Conservation (phyloP, 2,329 filamentous ascomycete species). For the Trichoderma semiorbis region DNA sequence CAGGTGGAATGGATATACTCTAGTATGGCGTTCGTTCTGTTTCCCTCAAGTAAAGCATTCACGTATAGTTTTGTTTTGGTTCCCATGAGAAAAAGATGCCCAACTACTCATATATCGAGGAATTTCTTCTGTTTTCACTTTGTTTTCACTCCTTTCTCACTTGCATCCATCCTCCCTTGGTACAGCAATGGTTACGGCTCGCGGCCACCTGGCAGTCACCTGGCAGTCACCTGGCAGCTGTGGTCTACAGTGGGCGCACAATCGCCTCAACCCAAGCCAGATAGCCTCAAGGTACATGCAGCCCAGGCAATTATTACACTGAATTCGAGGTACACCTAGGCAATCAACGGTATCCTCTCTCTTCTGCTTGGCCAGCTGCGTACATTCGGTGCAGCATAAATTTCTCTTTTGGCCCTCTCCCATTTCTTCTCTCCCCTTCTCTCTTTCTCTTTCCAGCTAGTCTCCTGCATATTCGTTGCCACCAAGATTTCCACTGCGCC, state of each 20-base stretch:
- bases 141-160: too few species aligned
- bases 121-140: too few species aligned
- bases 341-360: not conserved
- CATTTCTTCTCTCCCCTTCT: not conserved
- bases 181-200: not conserved
- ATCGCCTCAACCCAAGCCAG: not conserved
- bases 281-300: not conserved
- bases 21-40: too few species aligned
- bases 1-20: too few species aligned
- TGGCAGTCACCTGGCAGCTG: not conserved
- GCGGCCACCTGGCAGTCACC: not conserved
- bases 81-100: too few species aligned
- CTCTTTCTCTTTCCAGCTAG: slow-evolving; percentile 60
- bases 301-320: not conserved
- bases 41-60: too few species aligned
- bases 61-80: too few species aligned
- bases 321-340: not conserved
- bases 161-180: not conserved
- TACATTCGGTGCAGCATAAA: not conserved
- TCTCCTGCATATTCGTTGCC: slow-evolving; percentile 96
- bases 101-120: too few species aligned
- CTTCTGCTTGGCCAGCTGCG: not conserved
- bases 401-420: not conserved
- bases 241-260: not conserved
- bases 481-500: slow-evolving; percentile 96